A percentile compares a stretch with the other conserved stretches of the same genome.
Evolutionary conservation across 176 grass and related monocot genomes (phyloP).

Genomic region (Echinochloa phyllopogon): DNA sequence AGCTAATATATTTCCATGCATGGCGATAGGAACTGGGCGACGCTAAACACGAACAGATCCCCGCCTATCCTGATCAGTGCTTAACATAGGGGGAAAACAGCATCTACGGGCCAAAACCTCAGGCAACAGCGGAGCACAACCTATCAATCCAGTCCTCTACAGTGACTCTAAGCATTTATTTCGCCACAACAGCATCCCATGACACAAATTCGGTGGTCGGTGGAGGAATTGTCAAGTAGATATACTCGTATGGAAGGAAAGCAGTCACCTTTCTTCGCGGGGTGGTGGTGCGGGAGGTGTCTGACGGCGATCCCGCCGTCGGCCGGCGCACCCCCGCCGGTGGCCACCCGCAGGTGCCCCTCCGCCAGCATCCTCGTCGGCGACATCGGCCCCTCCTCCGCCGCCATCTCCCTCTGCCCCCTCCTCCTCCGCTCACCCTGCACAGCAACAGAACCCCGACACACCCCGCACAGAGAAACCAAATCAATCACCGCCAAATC

Average conservation of each 20-base stretch:
- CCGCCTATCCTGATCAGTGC: background rate
- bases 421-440: constrained; percentile 46
- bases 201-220: background rate
- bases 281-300: constrained; percentile 64
- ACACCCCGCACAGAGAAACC: background rate
- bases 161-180: background rate
- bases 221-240: background rate
- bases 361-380: constrained; percentile 70
- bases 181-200: background rate
- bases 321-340: constrained; percentile 52
- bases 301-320: constrained; percentile 69
- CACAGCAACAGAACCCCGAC: background rate
- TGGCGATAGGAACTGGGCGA: background rate
- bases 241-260: background rate
- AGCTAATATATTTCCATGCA: background rate
- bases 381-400: constrained; percentile 60
- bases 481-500: constrained; percentile 4
- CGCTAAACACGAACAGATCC: constrained; percentile 26
- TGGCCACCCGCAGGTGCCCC: constrained; percentile 61
- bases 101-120: background rate
- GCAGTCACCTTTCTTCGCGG: constrained; percentile 51
- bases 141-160: background rate
- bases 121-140: background rate
- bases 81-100: background rate
- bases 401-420: constrained; percentile 53